Conservation (phyloP, 1,284 basidiomycete genomes). For the Bjerkandera adusta region DNA sequence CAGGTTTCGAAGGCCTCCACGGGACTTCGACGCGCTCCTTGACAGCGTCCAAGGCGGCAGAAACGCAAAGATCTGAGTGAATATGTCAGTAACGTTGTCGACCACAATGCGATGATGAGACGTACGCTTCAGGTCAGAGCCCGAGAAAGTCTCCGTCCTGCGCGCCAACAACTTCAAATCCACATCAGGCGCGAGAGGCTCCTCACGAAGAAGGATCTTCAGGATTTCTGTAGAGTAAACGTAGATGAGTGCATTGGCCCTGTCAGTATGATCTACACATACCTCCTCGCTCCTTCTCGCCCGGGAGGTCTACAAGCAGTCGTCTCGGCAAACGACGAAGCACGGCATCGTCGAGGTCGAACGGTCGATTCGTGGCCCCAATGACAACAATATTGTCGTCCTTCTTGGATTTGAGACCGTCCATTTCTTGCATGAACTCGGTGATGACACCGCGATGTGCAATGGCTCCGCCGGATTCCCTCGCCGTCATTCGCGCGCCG, state of each 20-base stretch:
- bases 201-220: slow-evolving; percentile 78
- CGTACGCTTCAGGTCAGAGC: slow-evolving; percentile 92
- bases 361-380: slow-evolving; percentile 91
- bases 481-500: slow-evolving; percentile 80
- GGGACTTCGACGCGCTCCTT: slow-evolving; percentile 82
- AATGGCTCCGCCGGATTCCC: slow-evolving; percentile 79
- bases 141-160: slow-evolving; percentile 84
- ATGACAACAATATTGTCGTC: slow-evolving; percentile 90
- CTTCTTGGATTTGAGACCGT: slow-evolving; percentile 79
- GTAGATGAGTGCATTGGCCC: not conserved
- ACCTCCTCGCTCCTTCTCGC: slow-evolving; percentile 81
- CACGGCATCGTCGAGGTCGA: slow-evolving; percentile 84
- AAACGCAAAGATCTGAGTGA: slow-evolving; percentile 78
- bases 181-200: slow-evolving; percentile 67
- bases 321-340: slow-evolving; percentile 81
- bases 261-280: slow-evolving; percentile 19
- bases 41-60: slow-evolving; percentile 84
- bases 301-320: slow-evolving; percentile 83
- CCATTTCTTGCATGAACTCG: slow-evolving; percentile 99
- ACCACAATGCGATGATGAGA: slow-evolving; percentile 21
- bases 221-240: slow-evolving; percentile 62
- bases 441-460: slow-evolving; percentile 86
- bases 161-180: slow-evolving; percentile 64
- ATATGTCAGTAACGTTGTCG: slow-evolving; percentile 17
- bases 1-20: slow-evolving; percentile 39